A percentile compares a stretch with the other conserved stretches of the same genome.
Evolutionary conservation across 208 protist genomes (phyloP).

Genomic region (Acanthamoeba triangularis): DNA sequence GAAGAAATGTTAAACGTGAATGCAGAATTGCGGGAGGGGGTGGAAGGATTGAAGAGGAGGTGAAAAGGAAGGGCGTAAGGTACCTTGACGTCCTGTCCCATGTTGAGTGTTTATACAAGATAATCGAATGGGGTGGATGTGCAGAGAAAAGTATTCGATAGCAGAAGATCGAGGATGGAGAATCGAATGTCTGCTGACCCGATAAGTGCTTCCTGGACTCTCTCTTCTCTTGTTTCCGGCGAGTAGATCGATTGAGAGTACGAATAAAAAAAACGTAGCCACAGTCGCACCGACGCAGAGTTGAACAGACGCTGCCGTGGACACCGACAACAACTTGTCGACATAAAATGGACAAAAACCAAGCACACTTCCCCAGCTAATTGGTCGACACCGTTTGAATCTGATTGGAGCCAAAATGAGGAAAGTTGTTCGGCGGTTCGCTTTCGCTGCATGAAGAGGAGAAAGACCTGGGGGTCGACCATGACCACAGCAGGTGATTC

Average conservation of each 20-base stretch:
- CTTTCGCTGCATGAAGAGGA: too few species aligned
- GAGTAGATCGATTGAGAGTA: neutral
- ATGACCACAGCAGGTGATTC: too few species aligned
- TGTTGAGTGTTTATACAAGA: constrained; percentile 3
- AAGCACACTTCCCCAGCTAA: neutral
- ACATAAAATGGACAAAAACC: neutral
- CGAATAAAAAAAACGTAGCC: neutral
- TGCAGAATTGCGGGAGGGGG: neutral
- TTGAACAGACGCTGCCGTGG: neutral
- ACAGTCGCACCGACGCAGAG: constrained; percentile 3
- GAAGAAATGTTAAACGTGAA: neutral
- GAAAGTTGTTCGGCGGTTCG: neutral
- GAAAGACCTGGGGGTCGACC: too few species aligned
- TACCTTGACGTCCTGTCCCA: constrained; percentile 28
- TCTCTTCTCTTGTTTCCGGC: neutral
- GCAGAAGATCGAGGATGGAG: neutral
- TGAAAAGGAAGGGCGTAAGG: neutral
- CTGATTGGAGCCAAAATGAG: neutral
- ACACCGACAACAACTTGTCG: neutral
- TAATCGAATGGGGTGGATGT: neutral
- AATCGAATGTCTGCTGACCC: neutral
- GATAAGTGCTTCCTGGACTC: neutral
- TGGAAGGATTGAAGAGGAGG: neutral
- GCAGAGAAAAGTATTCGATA: neutral
- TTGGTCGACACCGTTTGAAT: neutral